A percentile compares a stretch with the other conserved stretches of the same genome.
phyloP scores from a whole-genome alignment of 352 stramenopile species.

The Pythium catenulatum region DNA sequence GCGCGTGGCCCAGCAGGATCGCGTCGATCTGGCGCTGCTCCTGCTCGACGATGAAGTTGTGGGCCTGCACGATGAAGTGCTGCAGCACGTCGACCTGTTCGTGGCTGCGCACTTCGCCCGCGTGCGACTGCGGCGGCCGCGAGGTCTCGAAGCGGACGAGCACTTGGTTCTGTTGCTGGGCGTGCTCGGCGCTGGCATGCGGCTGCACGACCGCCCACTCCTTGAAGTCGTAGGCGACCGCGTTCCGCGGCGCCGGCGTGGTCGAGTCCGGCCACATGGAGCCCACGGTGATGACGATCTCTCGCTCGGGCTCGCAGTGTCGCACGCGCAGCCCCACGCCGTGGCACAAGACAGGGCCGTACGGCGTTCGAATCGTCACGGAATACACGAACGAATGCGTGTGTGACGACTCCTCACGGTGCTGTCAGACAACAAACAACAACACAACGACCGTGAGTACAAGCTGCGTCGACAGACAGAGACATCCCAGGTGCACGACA shows the following conservation, averaged over 20 bases:
- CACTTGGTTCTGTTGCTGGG: neutral
- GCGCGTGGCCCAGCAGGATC: neutral
- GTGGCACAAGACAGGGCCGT: neutral
- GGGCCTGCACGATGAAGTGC: neutral
- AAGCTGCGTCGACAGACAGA: no score
- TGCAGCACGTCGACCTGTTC: neutral
- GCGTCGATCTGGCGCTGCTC: constrained; percentile 26
- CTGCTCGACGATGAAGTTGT: constrained; percentile 27
- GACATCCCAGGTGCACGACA: no score
- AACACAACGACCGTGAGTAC: no score
- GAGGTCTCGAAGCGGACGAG: neutral
- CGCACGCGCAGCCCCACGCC: constrained; percentile 3
- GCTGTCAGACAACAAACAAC: no score
- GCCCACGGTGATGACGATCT: constrained; percentile 4
- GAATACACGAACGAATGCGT: constrained; percentile 4
- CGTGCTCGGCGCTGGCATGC: neutral
- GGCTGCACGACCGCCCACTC: constrained; percentile 1
- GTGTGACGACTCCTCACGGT: neutral
- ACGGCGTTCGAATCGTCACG: neutral
- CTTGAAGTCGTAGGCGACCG: constrained; percentile 15
- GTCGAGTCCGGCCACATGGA: constrained; percentile 6
- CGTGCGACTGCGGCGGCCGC: neutral
- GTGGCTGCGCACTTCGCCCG: neutral
- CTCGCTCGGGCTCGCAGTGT: neutral
- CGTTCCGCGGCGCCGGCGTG: constrained; percentile 3